These are phyloP conservation scores for Malus domestica DNA, from an alignment of 306 rosid genomes.

Conservation along the genomic window DNA sequence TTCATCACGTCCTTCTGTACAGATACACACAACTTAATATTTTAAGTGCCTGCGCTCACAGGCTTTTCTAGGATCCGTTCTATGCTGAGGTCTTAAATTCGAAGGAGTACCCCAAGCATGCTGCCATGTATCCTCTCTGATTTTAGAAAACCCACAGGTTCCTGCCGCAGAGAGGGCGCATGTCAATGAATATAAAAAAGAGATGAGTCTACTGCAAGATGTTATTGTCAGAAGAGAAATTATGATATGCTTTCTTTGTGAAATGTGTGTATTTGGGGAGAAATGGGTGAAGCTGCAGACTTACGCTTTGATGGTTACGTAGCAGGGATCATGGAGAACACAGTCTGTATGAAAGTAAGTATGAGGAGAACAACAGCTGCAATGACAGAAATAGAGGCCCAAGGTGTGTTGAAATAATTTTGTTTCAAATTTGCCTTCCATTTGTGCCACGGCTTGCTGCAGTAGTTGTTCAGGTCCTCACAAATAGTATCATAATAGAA, in stretches of 20 bases:
- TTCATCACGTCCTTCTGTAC: too few relatives aligned
- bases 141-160: too few relatives aligned
- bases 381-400: constrained; percentile 16
- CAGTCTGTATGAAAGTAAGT: constrained; percentile 11
- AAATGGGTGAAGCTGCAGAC: too few relatives aligned
- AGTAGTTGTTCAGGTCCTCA: constrained; percentile 12
- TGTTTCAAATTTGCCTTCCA: constrained; percentile 16
- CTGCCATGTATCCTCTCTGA: background rate
- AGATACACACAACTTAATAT: too few relatives aligned
- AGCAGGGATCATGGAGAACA: background rate
- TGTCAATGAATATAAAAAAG: background rate
- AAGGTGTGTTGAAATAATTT: constrained; percentile 26
- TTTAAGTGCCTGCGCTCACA: too few relatives aligned
- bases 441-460: background rate
- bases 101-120: too few relatives aligned
- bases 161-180: background rate
- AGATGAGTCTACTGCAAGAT: background rate
- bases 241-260: too few relatives aligned
- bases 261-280: too few relatives aligned
- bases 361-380: background rate
- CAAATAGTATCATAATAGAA: background rate
- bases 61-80: too few relatives aligned
- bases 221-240: background rate
- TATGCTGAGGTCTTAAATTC: too few relatives aligned
- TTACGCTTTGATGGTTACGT: too few relatives aligned